phyloP scores from a whole-genome alignment of 208 protist species.

The Blechomonas ayalai region DNA sequence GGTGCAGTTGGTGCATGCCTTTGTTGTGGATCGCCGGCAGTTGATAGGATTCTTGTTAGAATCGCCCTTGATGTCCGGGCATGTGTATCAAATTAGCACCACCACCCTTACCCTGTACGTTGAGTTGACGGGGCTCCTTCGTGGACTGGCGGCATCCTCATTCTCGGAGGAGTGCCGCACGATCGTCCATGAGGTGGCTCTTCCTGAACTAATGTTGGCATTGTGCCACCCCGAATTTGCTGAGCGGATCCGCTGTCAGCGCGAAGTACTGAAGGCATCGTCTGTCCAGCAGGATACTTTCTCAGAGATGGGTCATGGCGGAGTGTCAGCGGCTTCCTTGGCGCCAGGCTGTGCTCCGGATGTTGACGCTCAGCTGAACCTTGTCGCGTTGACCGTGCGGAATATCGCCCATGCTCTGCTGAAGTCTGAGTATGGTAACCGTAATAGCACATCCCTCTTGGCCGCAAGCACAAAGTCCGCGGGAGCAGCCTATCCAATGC shows the following conservation, averaged over 20 bases:
- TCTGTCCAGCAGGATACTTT: too few relatives aligned
- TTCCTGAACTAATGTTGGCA: slow-evolving; percentile 41
- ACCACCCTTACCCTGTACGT: slow-evolving; percentile 39
- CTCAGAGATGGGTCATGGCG: too few relatives aligned
- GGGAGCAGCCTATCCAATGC: not conserved
- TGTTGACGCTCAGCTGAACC: slow-evolving; percentile 22
- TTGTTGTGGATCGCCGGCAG: slow-evolving; percentile 43
- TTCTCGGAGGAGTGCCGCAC: slow-evolving; percentile 51
- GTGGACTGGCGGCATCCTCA: slow-evolving; percentile 36
- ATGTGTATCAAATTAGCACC: slow-evolving; percentile 16
- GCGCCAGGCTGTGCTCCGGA: slow-evolving; percentile 5
- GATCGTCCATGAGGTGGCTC: slow-evolving; percentile 40
- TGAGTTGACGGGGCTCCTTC: slow-evolving; percentile 51
- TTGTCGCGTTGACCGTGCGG: slow-evolving; percentile 40
- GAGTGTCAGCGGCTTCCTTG: too few relatives aligned
- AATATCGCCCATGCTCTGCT: slow-evolving; percentile 53
- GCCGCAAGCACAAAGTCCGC: not conserved
- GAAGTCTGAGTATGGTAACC: slow-evolving; percentile 34
- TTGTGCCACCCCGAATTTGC: slow-evolving; percentile 25
- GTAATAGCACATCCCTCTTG: not conserved
- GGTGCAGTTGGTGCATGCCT: slow-evolving; percentile 42
- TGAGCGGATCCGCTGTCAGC: too few relatives aligned
- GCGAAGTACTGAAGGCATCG: too few relatives aligned
- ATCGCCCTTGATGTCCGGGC: slow-evolving; percentile 10
- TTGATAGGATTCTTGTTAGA: slow-evolving; percentile 56